Percentiles rank a stretch among this genome's conserved stretches.
Conservation (phyloP, 2,329 filamentous ascomycete species). For the Exophiala calicioides region DNA sequence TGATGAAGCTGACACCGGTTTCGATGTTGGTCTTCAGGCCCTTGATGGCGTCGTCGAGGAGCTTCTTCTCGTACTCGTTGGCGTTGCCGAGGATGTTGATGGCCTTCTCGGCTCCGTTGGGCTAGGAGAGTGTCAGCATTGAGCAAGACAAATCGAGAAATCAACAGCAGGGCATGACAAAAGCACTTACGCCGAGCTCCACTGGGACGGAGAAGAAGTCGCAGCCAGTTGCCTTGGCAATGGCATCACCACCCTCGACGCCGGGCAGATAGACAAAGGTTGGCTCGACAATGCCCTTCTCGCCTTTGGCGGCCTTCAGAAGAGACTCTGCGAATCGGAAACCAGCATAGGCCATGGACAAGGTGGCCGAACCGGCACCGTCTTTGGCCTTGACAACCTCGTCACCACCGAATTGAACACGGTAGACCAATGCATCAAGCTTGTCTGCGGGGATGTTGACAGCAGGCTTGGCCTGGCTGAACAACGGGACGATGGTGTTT, state of each 20-base stretch:
- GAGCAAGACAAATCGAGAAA: conserved; percentile 8
- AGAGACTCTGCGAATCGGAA: conserved; percentile 97
- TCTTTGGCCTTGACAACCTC: conserved; percentile 96
- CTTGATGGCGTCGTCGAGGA: conserved; percentile 72
- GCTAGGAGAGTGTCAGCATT: conserved; percentile 53
- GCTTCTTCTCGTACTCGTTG: conserved; percentile 84
- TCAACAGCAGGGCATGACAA: not conserved
- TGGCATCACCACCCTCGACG: conserved; percentile 80
- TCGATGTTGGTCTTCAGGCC: conserved; percentile 89
- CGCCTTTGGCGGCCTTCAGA: conserved; percentile 81
- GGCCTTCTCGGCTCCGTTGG: conserved; percentile 81
- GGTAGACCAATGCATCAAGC: conserved; percentile 86
- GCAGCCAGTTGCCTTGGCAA: conserved; percentile 77
- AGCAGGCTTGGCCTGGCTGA: conserved; percentile 82
- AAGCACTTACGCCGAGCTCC: conserved; percentile 80
- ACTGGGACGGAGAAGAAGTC: conserved; percentile 97
- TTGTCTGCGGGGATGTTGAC: conserved; percentile 85
- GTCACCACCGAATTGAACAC: conserved; percentile 96
- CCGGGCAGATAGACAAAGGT: conserved; percentile 95
- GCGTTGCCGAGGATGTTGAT: conserved; percentile 74
- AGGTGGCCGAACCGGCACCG: conserved; percentile 82
- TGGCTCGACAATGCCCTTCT: conserved; percentile 91
- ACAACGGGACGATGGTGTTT: conserved; percentile 95
- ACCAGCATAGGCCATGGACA: conserved; percentile 94
- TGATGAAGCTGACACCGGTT: conserved; percentile 88